phyloP scores from a whole-genome alignment of 192 early-diverging fungal species.

The Thamnidium elegans region DNA sequence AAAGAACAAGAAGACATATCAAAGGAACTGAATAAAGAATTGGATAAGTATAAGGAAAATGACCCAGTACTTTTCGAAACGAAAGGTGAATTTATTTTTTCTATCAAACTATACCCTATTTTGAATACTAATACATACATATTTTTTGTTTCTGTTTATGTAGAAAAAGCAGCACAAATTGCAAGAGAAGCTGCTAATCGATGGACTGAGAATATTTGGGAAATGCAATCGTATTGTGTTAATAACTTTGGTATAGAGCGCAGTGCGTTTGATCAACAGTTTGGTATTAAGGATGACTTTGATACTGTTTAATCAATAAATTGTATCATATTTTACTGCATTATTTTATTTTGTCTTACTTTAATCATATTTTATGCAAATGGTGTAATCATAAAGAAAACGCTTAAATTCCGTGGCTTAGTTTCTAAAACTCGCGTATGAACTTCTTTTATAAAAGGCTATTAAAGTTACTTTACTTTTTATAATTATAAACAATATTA shows the following conservation, averaged over 20 bases:
- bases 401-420: too few relatives aligned
- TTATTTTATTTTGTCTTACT: too few relatives aligned
- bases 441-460: too few relatives aligned
- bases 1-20: slow-evolving; percentile 46
- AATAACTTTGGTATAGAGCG: slow-evolving; percentile 67
- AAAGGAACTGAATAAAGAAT: slow-evolving; percentile 46
- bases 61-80: slow-evolving; percentile 71
- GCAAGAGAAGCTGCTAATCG: slow-evolving; percentile 78
- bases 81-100: slow-evolving; percentile 41
- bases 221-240: slow-evolving; percentile 73
- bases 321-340: too few relatives aligned
- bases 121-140: background rate
- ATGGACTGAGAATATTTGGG: slow-evolving; percentile 89
- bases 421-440: too few relatives aligned
- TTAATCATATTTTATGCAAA: too few relatives aligned
- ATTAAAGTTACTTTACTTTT: too few relatives aligned
- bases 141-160: background rate
- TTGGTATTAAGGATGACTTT: slow-evolving; percentile 70
- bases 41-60: slow-evolving; percentile 68
- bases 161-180: slow-evolving; percentile 53
- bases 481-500: too few relatives aligned
- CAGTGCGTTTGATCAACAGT: slow-evolving; percentile 59
- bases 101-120: background rate
- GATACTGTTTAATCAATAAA: slow-evolving; percentile 48
- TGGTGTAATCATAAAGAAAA: too few relatives aligned